Conservation (phyloP, 805 yeast genomes). For the Hanseniaspora meyeri region DNA sequence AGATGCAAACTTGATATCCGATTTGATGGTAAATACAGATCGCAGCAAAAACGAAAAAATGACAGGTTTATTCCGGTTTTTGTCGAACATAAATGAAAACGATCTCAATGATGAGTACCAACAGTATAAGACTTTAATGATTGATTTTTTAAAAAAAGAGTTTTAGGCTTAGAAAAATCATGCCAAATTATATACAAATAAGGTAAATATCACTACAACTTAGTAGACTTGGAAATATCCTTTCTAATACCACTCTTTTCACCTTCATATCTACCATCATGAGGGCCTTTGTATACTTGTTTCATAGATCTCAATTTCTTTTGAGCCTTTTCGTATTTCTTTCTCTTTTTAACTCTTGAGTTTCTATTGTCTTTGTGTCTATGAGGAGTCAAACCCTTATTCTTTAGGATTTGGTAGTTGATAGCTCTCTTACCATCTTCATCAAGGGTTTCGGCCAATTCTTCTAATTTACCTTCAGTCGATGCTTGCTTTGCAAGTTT, state of each 20-base stretch:
- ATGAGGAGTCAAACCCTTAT: constrained; percentile 88
- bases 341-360: constrained; percentile 96
- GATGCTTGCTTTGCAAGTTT: constrained; percentile 63
- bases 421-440: constrained; percentile 87
- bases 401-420: constrained; percentile 87
- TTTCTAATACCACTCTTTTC: constrained; percentile 96
- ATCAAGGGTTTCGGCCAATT: constrained; percentile 49
- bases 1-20: constrained; percentile 26
- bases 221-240: constrained; percentile 77
- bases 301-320: constrained; percentile 85
- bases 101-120: neutral
- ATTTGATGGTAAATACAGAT: constrained; percentile 13
- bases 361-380: constrained; percentile 89
- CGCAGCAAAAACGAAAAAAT: constrained; percentile 18
- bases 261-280: constrained; percentile 74
- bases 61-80: constrained; percentile 24
- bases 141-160: neutral
- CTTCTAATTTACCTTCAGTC: constrained; percentile 70
- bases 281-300: constrained; percentile 65
- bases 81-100: constrained; percentile 16
- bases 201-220: constrained; percentile 31
- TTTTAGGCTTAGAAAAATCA: neutral
- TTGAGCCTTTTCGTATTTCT: constrained; percentile 86
- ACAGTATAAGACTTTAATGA: neutral
- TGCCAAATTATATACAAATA: neutral